These are phyloP conservation scores for Daedalea quercina DNA, from an alignment of 768 basidiomycete genomes.

Conservation along the genomic window DNA sequence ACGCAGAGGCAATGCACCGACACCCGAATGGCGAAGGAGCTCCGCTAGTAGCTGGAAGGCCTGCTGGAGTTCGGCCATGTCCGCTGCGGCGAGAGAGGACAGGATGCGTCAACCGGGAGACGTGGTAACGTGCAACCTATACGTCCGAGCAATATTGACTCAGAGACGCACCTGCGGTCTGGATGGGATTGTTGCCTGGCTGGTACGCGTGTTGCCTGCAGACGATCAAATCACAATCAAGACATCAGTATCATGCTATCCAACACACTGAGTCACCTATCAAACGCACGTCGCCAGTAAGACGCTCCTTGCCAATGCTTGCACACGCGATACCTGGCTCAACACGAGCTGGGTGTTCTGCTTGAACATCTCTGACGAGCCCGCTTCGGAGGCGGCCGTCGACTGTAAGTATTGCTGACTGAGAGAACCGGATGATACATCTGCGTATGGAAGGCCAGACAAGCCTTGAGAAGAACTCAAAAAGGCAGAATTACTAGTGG, in stretches of 20 bases:
- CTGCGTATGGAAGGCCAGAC: neutral
- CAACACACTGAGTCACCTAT: neutral
- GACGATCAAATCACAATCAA: neutral
- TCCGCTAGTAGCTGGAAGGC: constrained; percentile 39
- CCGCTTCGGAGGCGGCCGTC: constrained; percentile 7
- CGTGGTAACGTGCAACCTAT: no score
- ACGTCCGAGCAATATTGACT: neutral
- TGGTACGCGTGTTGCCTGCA: constrained; percentile 58
- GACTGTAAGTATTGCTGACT: no score
- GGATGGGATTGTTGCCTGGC: constrained; percentile 42
- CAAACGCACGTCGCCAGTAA: constrained; percentile 46
- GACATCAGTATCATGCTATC: neutral
- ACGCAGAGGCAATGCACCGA: constrained; percentile 54
- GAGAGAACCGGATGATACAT: constrained; percentile 4
- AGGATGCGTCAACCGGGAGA: no score
- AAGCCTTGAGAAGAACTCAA: neutral
- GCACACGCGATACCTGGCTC: constrained; percentile 42
- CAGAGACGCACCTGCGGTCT: constrained; percentile 42
- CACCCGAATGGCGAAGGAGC: constrained; percentile 49
- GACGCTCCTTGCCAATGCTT: constrained; percentile 40
- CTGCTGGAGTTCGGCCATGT: constrained; percentile 46
- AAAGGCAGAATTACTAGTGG: neutral
- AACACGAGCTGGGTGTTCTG: constrained; percentile 32
- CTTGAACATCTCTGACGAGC: constrained; percentile 32
- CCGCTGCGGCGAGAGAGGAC: constrained; percentile 37